These are phyloP conservation scores for Neofusicoccum ribis DNA, from an alignment of 2,329 filamentous ascomycete species.

Conservation along the genomic window DNA sequence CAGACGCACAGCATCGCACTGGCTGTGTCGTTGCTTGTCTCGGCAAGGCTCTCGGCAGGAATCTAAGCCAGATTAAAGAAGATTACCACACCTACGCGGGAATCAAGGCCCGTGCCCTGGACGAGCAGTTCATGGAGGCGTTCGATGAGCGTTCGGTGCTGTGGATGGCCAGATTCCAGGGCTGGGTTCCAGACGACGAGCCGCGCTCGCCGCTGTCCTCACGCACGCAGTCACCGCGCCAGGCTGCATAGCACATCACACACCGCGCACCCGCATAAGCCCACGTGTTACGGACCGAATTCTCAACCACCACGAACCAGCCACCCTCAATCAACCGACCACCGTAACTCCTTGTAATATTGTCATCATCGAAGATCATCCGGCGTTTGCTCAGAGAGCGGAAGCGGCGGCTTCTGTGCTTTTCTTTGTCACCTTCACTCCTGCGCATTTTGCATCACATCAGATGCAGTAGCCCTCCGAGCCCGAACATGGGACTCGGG, in stretches of 20 bases:
- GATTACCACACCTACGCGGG: constrained; percentile 70
- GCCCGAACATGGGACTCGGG: background rate
- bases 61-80: constrained; percentile 60
- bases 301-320: background rate
- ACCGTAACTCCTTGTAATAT: background rate
- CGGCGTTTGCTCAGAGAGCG: constrained; percentile 1
- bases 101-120: constrained; percentile 51
- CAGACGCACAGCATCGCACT: constrained; percentile 67
- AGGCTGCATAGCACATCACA: constrained; percentile 4
- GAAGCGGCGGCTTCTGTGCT: constrained; percentile 2
- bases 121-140: constrained; percentile 47
- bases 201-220: constrained; percentile 14
- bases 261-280: background rate
- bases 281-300: background rate
- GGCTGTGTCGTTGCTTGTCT: constrained; percentile 84
- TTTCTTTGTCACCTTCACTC: background rate
- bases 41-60: constrained; percentile 71
- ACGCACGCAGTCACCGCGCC: constrained; percentile 1
- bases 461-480: background rate
- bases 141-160: constrained; percentile 46
- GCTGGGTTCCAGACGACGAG: constrained; percentile 7
- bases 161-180: constrained; percentile 37
- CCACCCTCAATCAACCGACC: background rate
- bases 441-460: background rate
- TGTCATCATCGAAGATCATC: background rate